Evolutionary conservation across 2,329 filamentous ascomycete species (phyloP), one percentile per base, ranked within the genome.

Genomic region (Clarireedia sp.): DNA sequence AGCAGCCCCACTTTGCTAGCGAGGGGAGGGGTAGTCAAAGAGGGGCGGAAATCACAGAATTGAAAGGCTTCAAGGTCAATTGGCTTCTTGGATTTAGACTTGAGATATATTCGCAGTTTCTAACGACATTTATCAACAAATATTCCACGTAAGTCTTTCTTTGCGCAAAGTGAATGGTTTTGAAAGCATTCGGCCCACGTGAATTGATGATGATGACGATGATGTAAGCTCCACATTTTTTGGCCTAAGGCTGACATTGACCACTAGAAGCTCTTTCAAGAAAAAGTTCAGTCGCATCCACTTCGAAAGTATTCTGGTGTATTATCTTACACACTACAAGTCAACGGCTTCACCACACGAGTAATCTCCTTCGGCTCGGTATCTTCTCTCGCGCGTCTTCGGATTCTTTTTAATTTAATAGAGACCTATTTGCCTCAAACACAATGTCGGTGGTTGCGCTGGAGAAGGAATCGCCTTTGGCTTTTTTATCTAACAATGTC

Each of bases 401-500:
- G 52, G 36, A 43, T 41, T 10, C 26, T 10, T 45, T 45, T 45
- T 14, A 45, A 21, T 23, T 14, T 41, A n/a, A 17, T 17, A n/a
- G 38, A 41, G 12, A 45, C 17, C 24, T 12, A 10, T 21, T 14
- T 23, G n/a, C 12, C 19, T 21, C 19, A 19, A 12, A 45, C 29
- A 63, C 57, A 49, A 67, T 67, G 65, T 66, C 66, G 56, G 62
- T 60, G 47, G 56, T 66, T 51, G 61, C 60, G 51, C 57, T 67
- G 37, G 67, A 68, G 60, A 68, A 70, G 63, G 70, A 72, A 44
- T 78, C 73, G 72, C 78, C 79, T 63, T 75, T 83, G 66, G 82
- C 82, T 67, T 81, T 90, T 64, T 70, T 96, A 63, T 78, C 81
- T 66, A 80, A 85, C 67, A 96, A 95, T 72, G 82, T 88, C 58